Evolutionary conservation across 192 early-diverging fungal species (phyloP), one percentile per base, ranked within the genome.

Genomic region (Mortierella hygrophila): DNA sequence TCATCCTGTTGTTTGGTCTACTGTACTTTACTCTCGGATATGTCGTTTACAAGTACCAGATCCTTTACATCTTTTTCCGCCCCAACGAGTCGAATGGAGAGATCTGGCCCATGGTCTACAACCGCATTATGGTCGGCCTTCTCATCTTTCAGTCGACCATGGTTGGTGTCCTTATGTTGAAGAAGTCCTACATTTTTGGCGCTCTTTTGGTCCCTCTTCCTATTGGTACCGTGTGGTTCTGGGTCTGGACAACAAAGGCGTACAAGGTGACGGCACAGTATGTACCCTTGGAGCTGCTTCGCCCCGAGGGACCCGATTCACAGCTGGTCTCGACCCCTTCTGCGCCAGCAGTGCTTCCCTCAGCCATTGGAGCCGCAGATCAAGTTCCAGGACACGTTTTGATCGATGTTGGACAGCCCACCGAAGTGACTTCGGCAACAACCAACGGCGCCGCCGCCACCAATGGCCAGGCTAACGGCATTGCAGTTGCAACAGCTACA

Each of bases 31-130:
- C 87, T 26, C 68, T 95, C n/a, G 90, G 91, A 0, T 95, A 93
- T 52, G 80, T 95, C 35, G 92, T 94, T 4, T 92, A 90, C 88
- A 96, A 96, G 87, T 97, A 97, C 87, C 91, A 94, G 74, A 80
- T 96, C 13, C 89, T 96, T 44, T 95, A 95, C 89, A 94, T 96
- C 8, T 94, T 94, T 68, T 95, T 95, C 73, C 92, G 94, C 63
- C 93, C 94, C n/a, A 94, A 94, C 46, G 94, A 95, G 84, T 91
- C 93, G 7, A 89, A 91, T 29, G 95, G 95, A 35, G 84, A 90
- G 79, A 91, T 90, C 38, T 96, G 95, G 95, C 94, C 95, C 42
- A 88, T 92, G 70, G 92, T 95, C 26, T 94, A 95, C 55, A 92
- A 92, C 26, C 89, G 94, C 18, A 91, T 96, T 77, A 93, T 93